Base-by-base conservation (phyloP, 1,284 basidiomycete genomes). In the Sanghuangporus sanghuang region DNA sequence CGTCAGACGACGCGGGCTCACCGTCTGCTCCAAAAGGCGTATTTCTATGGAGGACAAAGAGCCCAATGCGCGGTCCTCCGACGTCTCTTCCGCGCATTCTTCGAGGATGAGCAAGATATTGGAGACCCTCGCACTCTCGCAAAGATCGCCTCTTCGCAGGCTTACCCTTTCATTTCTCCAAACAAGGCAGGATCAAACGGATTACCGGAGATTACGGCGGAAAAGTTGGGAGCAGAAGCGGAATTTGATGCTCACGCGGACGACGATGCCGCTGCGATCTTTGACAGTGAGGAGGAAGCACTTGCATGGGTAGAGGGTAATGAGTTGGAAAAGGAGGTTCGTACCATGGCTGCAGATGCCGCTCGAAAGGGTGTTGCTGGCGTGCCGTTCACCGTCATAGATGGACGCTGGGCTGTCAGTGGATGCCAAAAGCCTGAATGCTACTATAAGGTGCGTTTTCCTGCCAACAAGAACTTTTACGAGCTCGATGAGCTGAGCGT, bases 381-480 rank as follows among this genome's bases (percentile, higher is more conserved):
- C 40, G 90, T 93, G 6, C 92, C 92, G 2, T 85, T 92, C 75
- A 85, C 85, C 54, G 85, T 93, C 70, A 87, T 94, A 67, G 87
- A 92, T 70, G 84, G 85, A 18, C 86, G 86, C 69, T 93, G 89
- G 88, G 89, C 87, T 8, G 78, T 93, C 54, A 87, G 84, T 55
- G 90, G 90, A 5, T 86, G 86, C 3, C 90, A 92, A 72, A 78
- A 84, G 6, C 81, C 83, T 44, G 88, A 91, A 42, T 85, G 88
- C 14, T 92, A 85, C 69, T 75, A 87, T 50, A 85, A 90, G 81
- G 90, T 88, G 67, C 68, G 80, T 59, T 23, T 54, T 48, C 8
- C 9, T 21, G 18, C 11, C 56, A 18, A 38, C 18, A 3, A 8
- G 16, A 18, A 35, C 16, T 62, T 62, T 57, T 18, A 1, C 36